A percentile compares a stretch with the other conserved stretches of the same genome.
phyloP scores from a whole-genome alignment of 2,329 filamentous ascomycete genomes.

The Erysiphe pisi region DNA sequence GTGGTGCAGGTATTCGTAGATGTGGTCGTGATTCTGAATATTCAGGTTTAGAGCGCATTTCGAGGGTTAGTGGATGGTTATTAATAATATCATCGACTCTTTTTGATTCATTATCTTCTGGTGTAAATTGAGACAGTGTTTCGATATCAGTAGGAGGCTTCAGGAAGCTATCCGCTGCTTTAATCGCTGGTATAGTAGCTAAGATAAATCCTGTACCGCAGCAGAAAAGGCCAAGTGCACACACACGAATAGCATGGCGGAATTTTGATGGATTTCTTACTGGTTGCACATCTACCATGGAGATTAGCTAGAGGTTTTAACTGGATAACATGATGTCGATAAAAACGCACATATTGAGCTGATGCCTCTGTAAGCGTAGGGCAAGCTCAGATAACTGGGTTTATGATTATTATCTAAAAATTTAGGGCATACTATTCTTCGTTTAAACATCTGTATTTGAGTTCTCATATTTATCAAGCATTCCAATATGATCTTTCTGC shows the following conservation, averaged over 20 bases:
- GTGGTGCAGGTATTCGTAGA: slow-evolving; percentile 64
- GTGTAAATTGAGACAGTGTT: slow-evolving; percentile 55
- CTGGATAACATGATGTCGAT: no score
- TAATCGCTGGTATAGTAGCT: slow-evolving; percentile 45
- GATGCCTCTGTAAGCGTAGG: no score
- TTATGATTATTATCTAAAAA: no score
- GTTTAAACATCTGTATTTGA: no score
- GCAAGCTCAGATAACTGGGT: no score
- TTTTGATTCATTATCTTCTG: slow-evolving; percentile 43
- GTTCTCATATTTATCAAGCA: no score
- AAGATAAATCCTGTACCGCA: slow-evolving; percentile 47
- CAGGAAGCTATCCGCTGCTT: slow-evolving; percentile 43
- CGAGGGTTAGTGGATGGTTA: slow-evolving; percentile 60
- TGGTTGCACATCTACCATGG: no score
- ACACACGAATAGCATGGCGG: not conserved
- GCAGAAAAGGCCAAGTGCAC: slow-evolving; percentile 38
- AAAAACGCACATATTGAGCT: no score
- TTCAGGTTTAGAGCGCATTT: slow-evolving; percentile 54
- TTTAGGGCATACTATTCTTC: no score
- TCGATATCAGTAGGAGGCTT: slow-evolving; percentile 59
- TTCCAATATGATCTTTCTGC: no score
- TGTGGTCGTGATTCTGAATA: slow-evolving; percentile 73
- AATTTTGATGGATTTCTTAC: not conserved
- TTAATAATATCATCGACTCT: slow-evolving; percentile 64
- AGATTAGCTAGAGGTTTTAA: no score